Conservation (phyloP, 2,329 filamentous ascomycete genomes). For the Nannizziopsis barbatae region DNA sequence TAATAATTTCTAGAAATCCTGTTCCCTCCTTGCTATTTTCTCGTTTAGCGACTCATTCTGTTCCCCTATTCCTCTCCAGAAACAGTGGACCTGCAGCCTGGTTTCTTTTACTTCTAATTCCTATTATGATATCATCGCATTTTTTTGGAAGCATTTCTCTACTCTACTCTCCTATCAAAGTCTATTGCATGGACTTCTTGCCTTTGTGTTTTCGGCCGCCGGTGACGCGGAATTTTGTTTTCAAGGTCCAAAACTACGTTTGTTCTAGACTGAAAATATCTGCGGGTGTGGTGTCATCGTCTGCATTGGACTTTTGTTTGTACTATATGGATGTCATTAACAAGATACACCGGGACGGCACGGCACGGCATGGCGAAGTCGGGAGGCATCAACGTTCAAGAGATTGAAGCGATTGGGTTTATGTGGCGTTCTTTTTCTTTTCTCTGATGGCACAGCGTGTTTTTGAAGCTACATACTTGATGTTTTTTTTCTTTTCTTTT, state of each 20-base stretch:
- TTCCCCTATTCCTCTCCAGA: constrained; percentile 8
- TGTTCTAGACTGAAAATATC: constrained; percentile 7
- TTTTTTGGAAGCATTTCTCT: constrained; percentile 10
- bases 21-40: constrained; percentile 15
- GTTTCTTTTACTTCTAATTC: constrained; percentile 7
- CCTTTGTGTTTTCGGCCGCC: constrained; percentile 2
- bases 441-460: constrained; percentile 10
- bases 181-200: background rate
- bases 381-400: constrained; percentile 10
- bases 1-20: constrained; percentile 33
- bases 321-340: constrained; percentile 8
- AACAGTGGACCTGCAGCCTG: constrained; percentile 8
- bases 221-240: constrained; percentile 5
- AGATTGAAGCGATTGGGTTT: constrained; percentile 9
- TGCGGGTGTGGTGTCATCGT: constrained; percentile 10
- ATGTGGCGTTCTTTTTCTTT: constrained; percentile 13
- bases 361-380: constrained; percentile 13
- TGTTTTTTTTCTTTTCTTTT: constrained; percentile 16
- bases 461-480: constrained; percentile 6
- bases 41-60: constrained; percentile 6
- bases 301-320: constrained; percentile 11
- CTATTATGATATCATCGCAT: constrained; percentile 6
- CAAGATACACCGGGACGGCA: constrained; percentile 11
- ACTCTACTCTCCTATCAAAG: constrained; percentile 5
- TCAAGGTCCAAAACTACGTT: constrained; percentile 2